Conservation (phyloP, 352 stramenopile genomes). For the Halophytophthora polymorphica region DNA sequence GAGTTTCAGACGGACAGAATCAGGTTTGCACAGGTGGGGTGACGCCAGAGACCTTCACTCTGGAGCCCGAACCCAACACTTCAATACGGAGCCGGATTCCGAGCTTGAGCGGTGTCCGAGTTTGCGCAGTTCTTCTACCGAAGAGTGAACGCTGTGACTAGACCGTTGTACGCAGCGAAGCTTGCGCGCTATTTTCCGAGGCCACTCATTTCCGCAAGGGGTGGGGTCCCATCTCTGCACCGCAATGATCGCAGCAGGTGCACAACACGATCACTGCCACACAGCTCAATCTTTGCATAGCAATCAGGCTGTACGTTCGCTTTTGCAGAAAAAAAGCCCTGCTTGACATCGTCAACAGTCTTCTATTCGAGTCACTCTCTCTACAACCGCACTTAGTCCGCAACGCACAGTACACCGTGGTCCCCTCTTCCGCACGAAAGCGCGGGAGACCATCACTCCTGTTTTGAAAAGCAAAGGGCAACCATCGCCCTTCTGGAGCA, state of each 20-base stretch:
- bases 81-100: slow-evolving; percentile 17
- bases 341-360: not conserved
- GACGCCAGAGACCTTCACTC: slow-evolving; percentile 25
- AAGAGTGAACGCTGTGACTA: not conserved
- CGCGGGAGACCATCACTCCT: slow-evolving; percentile 17
- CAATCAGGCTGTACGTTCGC: no score
- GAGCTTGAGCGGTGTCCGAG: not conserved
- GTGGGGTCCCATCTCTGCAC: no score
- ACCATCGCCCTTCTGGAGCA: not conserved
- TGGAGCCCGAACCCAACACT: slow-evolving; percentile 14
- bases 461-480: slow-evolving; percentile 2
- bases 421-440: slow-evolving; percentile 21
- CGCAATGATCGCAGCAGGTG: no score
- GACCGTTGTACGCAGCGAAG: slow-evolving; percentile 8
- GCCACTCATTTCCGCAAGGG: slow-evolving; percentile 18
- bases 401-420: not conserved
- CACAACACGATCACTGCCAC: no score
- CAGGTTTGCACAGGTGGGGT: slow-evolving; percentile 2
- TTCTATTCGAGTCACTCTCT: slow-evolving; percentile 13
- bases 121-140: slow-evolving; percentile 13
- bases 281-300: no score
- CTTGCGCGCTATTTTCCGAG: slow-evolving; percentile 10
- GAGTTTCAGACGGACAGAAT: slow-evolving; percentile 21
- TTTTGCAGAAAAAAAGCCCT: no score
- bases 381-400: slow-evolving; percentile 5